Conservation (phyloP, 1,284 basidiomycete genomes). For the Heterobasidion annosum region DNA sequence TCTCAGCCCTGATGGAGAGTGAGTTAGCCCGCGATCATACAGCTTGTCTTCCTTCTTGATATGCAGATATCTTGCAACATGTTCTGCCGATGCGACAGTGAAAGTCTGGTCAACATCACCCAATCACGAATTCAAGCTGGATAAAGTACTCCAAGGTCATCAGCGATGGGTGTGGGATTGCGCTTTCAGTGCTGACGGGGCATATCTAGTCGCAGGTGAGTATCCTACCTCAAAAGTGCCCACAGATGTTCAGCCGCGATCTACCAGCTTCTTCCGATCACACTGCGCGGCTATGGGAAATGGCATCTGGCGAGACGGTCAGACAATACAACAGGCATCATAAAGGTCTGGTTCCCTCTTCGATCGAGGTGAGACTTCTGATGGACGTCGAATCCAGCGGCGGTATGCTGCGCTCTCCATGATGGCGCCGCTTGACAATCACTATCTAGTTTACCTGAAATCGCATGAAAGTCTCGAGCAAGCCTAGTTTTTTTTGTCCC, state of each 20-base stretch:
- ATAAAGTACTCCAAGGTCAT: slow-evolving; percentile 88
- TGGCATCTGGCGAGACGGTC: slow-evolving; percentile 94
- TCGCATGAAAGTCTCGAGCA: no score
- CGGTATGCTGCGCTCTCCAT: slow-evolving; percentile 75
- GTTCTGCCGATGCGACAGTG: slow-evolving; percentile 96
- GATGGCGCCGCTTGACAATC: slow-evolving; percentile 58
- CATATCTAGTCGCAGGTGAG: slow-evolving; percentile 90
- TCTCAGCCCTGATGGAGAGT: slow-evolving; percentile 82
- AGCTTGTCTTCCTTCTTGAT: slow-evolving; percentile 2
- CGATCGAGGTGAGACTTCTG: slow-evolving; percentile 8
- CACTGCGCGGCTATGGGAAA: slow-evolving; percentile 96
- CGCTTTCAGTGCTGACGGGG: slow-evolving; percentile 97
- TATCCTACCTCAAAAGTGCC: not conserved
- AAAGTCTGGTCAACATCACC: slow-evolving; percentile 94
- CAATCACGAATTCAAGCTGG: slow-evolving; percentile 84
- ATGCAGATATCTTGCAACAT: slow-evolving; percentile 87
- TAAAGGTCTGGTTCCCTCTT: slow-evolving; percentile 56
- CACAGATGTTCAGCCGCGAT: slow-evolving; percentile 1
- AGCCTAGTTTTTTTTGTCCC: no score
- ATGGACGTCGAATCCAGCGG: slow-evolving; percentile 36
- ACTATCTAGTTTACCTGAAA: no score
- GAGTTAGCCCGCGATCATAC: slow-evolving; percentile 1
- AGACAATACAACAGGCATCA: slow-evolving; percentile 98
- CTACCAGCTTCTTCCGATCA: slow-evolving; percentile 89
- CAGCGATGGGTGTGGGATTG: slow-evolving; percentile 99